Conservation (phyloP, 495 filamentous ascomycete species). For the Podospora didyma region DNA sequence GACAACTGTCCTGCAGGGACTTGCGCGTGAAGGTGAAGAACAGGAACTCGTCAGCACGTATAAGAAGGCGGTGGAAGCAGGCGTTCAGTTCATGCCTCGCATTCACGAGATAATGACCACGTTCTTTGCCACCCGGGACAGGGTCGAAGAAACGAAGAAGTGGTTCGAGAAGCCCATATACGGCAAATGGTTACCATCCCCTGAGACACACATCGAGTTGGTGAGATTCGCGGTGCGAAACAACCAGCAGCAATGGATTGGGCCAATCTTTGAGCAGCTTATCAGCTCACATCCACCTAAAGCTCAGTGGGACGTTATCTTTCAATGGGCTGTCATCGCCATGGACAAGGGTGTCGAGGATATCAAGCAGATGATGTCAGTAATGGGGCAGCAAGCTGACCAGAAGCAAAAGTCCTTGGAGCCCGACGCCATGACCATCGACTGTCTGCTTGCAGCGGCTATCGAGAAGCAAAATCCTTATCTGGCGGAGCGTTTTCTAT, state of each 20-base stretch:
- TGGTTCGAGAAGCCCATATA: constrained; percentile 64
- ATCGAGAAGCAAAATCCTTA: constrained; percentile 65
- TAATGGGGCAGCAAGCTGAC: constrained; percentile 40
- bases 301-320: constrained; percentile 60
- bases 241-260: constrained; percentile 59
- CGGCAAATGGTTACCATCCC: constrained; percentile 33
- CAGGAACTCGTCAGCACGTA: constrained; percentile 45
- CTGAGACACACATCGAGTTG: constrained; percentile 46
- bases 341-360: constrained; percentile 66
- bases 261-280: constrained; percentile 57
- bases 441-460: constrained; percentile 69
- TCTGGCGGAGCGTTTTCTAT: constrained; percentile 66
- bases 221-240: constrained; percentile 48
- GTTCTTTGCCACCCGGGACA: constrained; percentile 48
- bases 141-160: constrained; percentile 49
- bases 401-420: constrained; percentile 27
- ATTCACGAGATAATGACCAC: constrained; percentile 48
- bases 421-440: constrained; percentile 69
- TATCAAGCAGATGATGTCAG: constrained; percentile 62
- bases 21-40: constrained; percentile 59
- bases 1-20: constrained; percentile 59
- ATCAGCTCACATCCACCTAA: constrained; percentile 44
- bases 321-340: constrained; percentile 70
- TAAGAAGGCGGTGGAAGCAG: constrained; percentile 26
- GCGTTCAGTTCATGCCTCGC: constrained; percentile 27